These are phyloP conservation scores for Coriolopsis trogii DNA, from an alignment of 1,284 basidiomycete species.

Conservation along the genomic window DNA sequence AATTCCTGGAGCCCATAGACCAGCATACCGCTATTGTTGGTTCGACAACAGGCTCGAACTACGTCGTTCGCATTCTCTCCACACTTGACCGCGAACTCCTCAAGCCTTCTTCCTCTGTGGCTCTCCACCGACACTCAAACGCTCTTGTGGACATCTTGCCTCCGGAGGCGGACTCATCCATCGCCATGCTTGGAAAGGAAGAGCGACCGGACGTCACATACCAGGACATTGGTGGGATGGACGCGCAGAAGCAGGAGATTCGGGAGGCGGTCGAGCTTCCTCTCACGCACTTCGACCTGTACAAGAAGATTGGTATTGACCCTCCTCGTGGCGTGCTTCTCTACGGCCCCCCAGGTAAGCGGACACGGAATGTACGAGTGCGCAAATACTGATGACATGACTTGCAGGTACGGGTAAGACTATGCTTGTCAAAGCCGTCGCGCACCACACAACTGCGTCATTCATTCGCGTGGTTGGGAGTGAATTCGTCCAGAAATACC, in stretches of 20 bases:
- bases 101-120: conserved; percentile 96
- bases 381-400: neutral
- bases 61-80: conserved; percentile 96
- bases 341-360: conserved; percentile 88
- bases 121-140: conserved; percentile 98
- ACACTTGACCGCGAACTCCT: conserved; percentile 97
- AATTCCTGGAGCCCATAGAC: conserved; percentile 99
- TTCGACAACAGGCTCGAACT: conserved; percentile 97
- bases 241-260: conserved; percentile 99
- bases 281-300: conserved; percentile 96
- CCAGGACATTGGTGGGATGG: conserved; percentile 95
- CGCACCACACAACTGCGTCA: conserved; percentile 94
- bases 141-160: conserved; percentile 98
- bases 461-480: conserved; percentile 99
- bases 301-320: conserved; percentile 99
- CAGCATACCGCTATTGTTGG: conserved; percentile 98
- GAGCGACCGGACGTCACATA: conserved; percentile 94
- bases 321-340: conserved; percentile 93
- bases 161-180: conserved; percentile 97
- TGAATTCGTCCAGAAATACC: conserved; percentile 99
- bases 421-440: conserved; percentile 99
- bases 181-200: conserved; percentile 90
- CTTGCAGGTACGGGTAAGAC: conserved; percentile 97
- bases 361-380: no score
- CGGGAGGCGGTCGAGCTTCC: conserved; percentile 98